Base-by-base conservation (phyloP, 2,329 filamentous ascomycete genomes). In the Colletotrichum sp. region DNA sequence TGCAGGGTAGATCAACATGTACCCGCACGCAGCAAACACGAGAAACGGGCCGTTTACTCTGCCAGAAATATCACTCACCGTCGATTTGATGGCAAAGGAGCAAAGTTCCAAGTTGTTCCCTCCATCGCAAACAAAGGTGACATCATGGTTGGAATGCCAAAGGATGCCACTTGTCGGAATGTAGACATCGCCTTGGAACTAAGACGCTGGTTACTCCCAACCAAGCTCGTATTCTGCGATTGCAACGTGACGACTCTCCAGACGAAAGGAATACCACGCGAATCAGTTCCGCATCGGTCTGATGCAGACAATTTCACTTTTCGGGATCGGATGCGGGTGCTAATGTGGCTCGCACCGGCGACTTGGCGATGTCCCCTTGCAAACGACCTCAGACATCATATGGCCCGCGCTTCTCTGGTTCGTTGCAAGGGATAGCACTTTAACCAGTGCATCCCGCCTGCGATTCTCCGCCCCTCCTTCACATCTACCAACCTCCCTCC, bases 141-240 rank as follows among this genome's bases (percentile, higher is more conserved):
- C 68, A 70, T 63, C 68, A 70, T 60, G 21, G n/a, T 10, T 24
- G 6, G 16, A 62, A 24, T 49, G 28, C 66, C 36, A 63, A 30
- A 49, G 24, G 57, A 63, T 63, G 68, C 68, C 68, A 70, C 68
- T 52, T 32, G n/a, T 32, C 57, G 68, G 68, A 70, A 70, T 70
- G 68, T 52, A 44, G 52, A 21, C n/a, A 70, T 26, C 15, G 57
- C 36, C 24, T 49, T 59, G 18, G 28, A 3, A 59, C 68, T 63
- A 70, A 34, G 15, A 18, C 9, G 36, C 16, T 24, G 57, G 36
- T 26, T 34, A 30, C 57, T 24, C n/a, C 12, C n/a, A 13, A n/a
- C 57, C 36, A 18, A 63, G 68, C 57, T 70, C 68, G 68, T 62
- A 63, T 70, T 28, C 15, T 15, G 24, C 24, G 3, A 21, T 28